Evolutionary conservation across 352 stramenopile species (phyloP).

Genomic region (Pythium brachiatum): DNA sequence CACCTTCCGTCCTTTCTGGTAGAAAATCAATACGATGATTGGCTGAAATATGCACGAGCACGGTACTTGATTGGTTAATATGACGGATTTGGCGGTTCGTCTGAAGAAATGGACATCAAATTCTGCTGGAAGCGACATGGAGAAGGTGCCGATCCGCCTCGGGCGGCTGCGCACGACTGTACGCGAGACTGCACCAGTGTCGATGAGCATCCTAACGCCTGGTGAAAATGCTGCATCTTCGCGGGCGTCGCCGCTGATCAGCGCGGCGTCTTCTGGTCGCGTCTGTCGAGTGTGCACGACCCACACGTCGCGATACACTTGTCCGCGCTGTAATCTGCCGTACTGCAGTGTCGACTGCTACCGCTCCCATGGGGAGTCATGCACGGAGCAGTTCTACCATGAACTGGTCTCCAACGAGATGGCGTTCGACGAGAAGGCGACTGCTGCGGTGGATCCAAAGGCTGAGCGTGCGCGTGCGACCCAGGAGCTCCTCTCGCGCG

Average conservation of each 20-base stretch:
- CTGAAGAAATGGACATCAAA: background rate
- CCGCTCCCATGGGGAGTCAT: slow-evolving; percentile 57
- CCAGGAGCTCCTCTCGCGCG: slow-evolving; percentile 46
- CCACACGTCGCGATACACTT: slow-evolving; percentile 70
- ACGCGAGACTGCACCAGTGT: slow-evolving; percentile 23
- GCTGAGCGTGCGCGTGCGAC: slow-evolving; percentile 33
- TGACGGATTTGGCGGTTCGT: background rate
- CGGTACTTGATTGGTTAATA: slow-evolving; percentile 11
- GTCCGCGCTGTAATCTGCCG: slow-evolving; percentile 72
- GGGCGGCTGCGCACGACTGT: slow-evolving; percentile 49
- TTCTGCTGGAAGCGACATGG: slow-evolving; percentile 25
- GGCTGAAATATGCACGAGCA: slow-evolving; percentile 1
- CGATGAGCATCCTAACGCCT: slow-evolving; percentile 1
- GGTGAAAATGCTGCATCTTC: background rate
- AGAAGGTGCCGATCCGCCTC: slow-evolving; percentile 65
- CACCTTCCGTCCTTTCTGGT: slow-evolving; percentile 53
- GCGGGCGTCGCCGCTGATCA: background rate
- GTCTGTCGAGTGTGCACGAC: slow-evolving; percentile 69
- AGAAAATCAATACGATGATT: slow-evolving; percentile 18
- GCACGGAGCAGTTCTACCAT: slow-evolving; percentile 82
- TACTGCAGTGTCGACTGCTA: slow-evolving; percentile 85
- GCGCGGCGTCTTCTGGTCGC: slow-evolving; percentile 24
- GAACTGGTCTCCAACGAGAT: slow-evolving; percentile 60
- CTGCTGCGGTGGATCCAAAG: slow-evolving; percentile 25
- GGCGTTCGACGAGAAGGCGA: slow-evolving; percentile 31